phyloP scores from a whole-genome alignment of 371 early-diverging fungal species.

The Rhizomucor miehei region DNA sequence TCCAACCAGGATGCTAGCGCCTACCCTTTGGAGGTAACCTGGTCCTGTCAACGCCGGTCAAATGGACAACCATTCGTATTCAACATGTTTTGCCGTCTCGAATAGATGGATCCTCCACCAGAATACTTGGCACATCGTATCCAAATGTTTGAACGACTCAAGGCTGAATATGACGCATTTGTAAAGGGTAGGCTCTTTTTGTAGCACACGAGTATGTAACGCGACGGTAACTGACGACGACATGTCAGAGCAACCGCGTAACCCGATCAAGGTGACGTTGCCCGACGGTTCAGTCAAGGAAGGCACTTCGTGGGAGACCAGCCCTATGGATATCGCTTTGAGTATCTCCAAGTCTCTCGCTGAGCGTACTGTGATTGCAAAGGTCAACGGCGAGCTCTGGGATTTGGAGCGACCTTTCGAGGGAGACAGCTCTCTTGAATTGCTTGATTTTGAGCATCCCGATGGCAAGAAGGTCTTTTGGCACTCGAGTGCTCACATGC shows the following conservation, averaged over 20 bases:
- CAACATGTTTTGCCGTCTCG: not conserved
- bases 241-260: constrained; percentile 74
- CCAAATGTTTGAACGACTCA: constrained; percentile 87
- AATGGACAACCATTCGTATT: not conserved
- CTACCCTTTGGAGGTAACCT: constrained; percentile 57
- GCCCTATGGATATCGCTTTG: constrained; percentile 93
- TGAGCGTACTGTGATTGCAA: constrained; percentile 92
- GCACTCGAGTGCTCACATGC: constrained; percentile 99
- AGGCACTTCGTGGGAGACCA: constrained; percentile 95
- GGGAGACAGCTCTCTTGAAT: constrained; percentile 76
- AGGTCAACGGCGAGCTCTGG: constrained; percentile 93
- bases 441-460: constrained; percentile 94
- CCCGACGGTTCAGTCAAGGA: constrained; percentile 86
- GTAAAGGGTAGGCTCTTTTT: constrained; percentile 65
- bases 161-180: constrained; percentile 74
- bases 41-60: constrained; percentile 2
- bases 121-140: constrained; percentile 89
- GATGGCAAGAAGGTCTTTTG: constrained; percentile 98
- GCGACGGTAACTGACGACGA: not conserved
- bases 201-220: constrained; percentile 3
- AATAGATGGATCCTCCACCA: constrained; percentile 65
- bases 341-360: constrained; percentile 86
- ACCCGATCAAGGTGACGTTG: constrained; percentile 84
- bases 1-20: constrained; percentile 35
- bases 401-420: constrained; percentile 93